phyloP scores from a whole-genome alignment of 148 eudicot genomes.

The Vaccinium darrowii region DNA sequence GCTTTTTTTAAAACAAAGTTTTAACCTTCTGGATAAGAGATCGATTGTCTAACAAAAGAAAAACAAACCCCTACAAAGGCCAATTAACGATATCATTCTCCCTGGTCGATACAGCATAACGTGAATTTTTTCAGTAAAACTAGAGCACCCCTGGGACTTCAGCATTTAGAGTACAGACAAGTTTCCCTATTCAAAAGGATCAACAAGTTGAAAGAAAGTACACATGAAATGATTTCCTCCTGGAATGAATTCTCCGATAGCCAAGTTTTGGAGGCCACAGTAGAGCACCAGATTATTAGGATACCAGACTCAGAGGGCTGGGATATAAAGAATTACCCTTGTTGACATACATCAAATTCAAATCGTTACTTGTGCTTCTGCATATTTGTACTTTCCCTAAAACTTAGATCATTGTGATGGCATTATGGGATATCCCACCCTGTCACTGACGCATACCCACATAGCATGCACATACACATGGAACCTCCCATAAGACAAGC shows the following conservation, averaged over 20 bases:
- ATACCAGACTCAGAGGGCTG: not conserved
- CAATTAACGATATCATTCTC: not conserved
- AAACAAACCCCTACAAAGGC: not conserved
- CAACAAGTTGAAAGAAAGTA: not conserved
- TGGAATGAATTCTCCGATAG: not conserved
- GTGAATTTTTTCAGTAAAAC: not conserved
- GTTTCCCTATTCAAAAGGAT: constrained; percentile 1
- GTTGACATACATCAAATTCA: not conserved
- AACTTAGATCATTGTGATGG: not conserved
- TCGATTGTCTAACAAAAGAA: not conserved
- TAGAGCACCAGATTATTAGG: not conserved
- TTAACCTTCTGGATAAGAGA: not conserved
- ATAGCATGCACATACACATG: not conserved
- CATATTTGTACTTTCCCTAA: not conserved
- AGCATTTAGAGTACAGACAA: not conserved
- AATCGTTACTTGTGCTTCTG: not conserved
- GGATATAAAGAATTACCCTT: not conserved
- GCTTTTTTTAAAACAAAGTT: not conserved
- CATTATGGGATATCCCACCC: not conserved
- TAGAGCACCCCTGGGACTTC: not conserved
- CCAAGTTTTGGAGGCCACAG: not conserved
- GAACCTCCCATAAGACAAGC: not conserved
- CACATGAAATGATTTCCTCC: too few species aligned
- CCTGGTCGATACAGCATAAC: not conserved
- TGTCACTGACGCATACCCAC: not conserved